These are phyloP conservation scores for Plenodomus lindquistii DNA, from an alignment of 2,329 filamentous ascomycete species.

Conservation along the genomic window DNA sequence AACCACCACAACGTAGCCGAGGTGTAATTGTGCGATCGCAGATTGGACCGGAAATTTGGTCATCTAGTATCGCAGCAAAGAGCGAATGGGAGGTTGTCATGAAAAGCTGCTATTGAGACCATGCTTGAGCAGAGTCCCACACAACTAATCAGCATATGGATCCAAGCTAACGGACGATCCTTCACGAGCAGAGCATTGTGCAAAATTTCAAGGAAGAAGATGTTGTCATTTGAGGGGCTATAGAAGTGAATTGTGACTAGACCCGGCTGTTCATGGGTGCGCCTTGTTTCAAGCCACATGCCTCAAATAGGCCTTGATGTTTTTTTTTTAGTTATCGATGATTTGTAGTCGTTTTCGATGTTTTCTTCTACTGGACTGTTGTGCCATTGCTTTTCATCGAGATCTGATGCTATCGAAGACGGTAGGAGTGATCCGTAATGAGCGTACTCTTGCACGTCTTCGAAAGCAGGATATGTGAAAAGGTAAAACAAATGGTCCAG, in stretches of 20 bases:
- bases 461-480: neutral
- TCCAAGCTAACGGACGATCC: no score
- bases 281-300: neutral
- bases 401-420: neutral
- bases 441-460: neutral
- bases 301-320: neutral
- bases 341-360: neutral
- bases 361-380: neutral
- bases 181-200: neutral
- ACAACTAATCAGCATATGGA: no score
- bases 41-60: no score
- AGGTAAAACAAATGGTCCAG: conserved; percentile 12
- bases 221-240: neutral
- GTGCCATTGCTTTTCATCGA: neutral
- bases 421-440: no score
- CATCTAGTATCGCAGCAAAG: no score
- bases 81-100: no score
- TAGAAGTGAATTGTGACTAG: neutral
- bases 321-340: neutral
- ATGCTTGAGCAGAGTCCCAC: no score
- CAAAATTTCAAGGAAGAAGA: neutral
- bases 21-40: no score
- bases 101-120: no score
- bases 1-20: no score
- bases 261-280: neutral